Evolutionary conservation across 2,329 filamentous ascomycete species (phyloP).

Genomic region (Trichoderma polysporum): DNA sequence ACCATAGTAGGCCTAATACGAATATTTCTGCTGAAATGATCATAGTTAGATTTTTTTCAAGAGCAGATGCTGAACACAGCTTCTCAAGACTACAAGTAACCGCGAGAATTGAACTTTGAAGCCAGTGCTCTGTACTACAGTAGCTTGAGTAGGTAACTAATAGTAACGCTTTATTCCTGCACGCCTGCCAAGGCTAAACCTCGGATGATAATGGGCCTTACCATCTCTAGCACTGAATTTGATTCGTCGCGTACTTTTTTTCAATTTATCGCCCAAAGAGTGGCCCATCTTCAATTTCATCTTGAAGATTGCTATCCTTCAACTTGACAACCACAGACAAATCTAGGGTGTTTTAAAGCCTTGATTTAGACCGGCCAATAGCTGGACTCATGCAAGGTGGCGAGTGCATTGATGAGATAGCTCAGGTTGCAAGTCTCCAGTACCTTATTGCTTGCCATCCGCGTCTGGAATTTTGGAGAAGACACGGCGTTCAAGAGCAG

Average conservation of each 20-base stretch:
- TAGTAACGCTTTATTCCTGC: background rate
- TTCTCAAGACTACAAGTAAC: background rate
- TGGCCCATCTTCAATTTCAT: background rate
- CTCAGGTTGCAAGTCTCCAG: background rate
- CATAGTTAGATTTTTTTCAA: background rate
- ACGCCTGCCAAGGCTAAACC: constrained; percentile 2
- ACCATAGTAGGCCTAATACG: too few species aligned
- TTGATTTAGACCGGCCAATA: background rate
- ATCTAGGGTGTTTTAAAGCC: too few species aligned
- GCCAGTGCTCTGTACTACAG: too few species aligned
- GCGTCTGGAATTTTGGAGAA: background rate
- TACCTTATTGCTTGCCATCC: background rate
- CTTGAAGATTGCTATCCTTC: background rate
- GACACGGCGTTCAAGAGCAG: background rate
- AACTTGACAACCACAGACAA: background rate
- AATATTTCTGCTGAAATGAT: background rate
- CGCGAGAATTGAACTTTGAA: too few species aligned
- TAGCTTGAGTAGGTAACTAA: background rate
- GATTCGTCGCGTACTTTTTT: constrained; percentile 13
- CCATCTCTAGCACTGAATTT: background rate
- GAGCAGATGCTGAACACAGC: background rate
- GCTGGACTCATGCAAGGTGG: too few species aligned
- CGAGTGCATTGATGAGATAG: background rate
- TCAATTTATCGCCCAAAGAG: background rate
- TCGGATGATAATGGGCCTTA: background rate